Base-by-base conservation (phyloP, 805 yeast genomes). In the Brettanomyces bruxellensis region DNA sequence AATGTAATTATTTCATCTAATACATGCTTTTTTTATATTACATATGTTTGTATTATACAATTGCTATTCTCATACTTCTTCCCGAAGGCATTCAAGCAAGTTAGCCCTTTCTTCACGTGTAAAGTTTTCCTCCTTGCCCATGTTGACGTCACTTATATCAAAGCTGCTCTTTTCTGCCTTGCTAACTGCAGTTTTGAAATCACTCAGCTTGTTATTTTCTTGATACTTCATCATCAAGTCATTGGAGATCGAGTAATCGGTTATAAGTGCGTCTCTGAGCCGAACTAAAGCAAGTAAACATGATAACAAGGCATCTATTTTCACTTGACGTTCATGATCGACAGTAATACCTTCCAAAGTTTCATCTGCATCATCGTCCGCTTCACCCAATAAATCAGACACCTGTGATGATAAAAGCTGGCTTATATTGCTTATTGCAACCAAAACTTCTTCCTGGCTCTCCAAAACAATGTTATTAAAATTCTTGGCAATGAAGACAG, bases 381-480 rank as follows among this genome's bases (percentile, higher is more conserved):
- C 47, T 39, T 45, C 46, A 44, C 47, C 54, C 13, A 62, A 59
- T 11, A 75, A 49, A 25, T 68, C 67, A 22, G 65, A 52, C 3
- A 76, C 79, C 38, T 71, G 71, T 3, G 65, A 60, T 1, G 71
- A 55, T 2, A 76, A 53, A 0, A 70, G 48, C 40, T 67, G 58
- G 46, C 79, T 79, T 34, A 81, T 55, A 1, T 66, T 70, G 40
- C 64, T 59, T 3, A 78, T 54, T 1, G 81, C 30, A 0, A 65
- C 48, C 41, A 73, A 69, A 0, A 77, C 71, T 44, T 83, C 87
- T 46, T 81, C 86, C 41, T 70, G 57, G 0, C 71, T 64, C 0
- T 55, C 51, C 39, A 78, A 70, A 2, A 63, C 65, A 13, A 72
- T 53, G 2, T 55, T 57, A 1, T 71, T 55, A 5, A 81, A 45